Percentiles rank a stretch among this genome's conserved stretches.
Conservation (phyloP, 106 monocot species). For the Dioscorea zingiberensis region DNA sequence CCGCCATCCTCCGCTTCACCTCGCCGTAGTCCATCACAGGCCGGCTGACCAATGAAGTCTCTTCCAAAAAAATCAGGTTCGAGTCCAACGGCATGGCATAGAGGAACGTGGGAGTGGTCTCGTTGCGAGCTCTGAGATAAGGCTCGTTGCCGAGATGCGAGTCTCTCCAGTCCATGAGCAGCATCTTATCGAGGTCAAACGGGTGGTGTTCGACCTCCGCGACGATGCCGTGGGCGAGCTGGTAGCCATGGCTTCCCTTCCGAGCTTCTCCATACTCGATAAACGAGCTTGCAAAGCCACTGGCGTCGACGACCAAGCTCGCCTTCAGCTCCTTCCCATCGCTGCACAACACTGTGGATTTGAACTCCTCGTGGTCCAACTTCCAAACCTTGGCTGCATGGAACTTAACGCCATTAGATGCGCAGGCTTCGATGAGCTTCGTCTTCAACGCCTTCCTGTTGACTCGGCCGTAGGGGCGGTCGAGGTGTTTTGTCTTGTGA, state of each 20-base stretch:
- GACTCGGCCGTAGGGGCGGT: conserved; percentile 26
- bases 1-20: conserved; percentile 33
- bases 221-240: conserved; percentile 33
- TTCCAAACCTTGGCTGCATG: conserved; percentile 18
- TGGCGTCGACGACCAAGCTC: conserved; percentile 22
- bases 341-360: conserved; percentile 22
- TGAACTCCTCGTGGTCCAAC: conserved; percentile 22
- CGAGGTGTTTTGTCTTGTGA: conserved; percentile 4
- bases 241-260: conserved; percentile 14
- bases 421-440: conserved; percentile 16
- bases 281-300: conserved; percentile 20
- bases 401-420: conserved; percentile 18
- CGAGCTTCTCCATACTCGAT: neutral
- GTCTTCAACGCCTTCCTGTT: conserved; percentile 14
- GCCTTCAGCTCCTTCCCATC: conserved; percentile 11
- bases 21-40: conserved; percentile 12
- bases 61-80: conserved; percentile 22
- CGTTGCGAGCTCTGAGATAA: conserved; percentile 8
- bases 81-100: conserved; percentile 27
- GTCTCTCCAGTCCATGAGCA: conserved; percentile 36
- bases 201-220: conserved; percentile 34
- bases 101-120: conserved; percentile 21
- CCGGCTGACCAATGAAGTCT: conserved; percentile 29
- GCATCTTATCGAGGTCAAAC: conserved; percentile 21
- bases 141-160: conserved; percentile 30